phyloP scores from a whole-genome alignment of 176 grass and related monocot genomes.

The Olyra latifolia region DNA sequence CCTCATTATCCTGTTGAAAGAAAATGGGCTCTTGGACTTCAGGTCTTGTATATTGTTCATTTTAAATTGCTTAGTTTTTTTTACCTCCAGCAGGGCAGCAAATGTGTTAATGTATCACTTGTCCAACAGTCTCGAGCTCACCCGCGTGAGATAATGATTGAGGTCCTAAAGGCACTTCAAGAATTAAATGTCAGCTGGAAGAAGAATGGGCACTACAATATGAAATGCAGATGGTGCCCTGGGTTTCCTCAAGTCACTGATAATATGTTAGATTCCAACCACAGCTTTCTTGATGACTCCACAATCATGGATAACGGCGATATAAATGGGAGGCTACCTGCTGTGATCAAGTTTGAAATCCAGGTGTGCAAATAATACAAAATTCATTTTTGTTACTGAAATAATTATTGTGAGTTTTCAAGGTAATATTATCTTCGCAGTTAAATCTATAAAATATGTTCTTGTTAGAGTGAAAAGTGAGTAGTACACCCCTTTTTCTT shows the following conservation, averaged over 20 bases:
- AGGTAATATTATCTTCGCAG: slow-evolving; percentile 7
- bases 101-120: slow-evolving; percentile 37
- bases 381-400: slow-evolving; percentile 15
- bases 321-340: slow-evolving; percentile 44
- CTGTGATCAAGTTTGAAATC: slow-evolving; percentile 90
- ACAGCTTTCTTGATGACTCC: slow-evolving; percentile 63
- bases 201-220: slow-evolving; percentile 95
- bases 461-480: slow-evolving; percentile 10
- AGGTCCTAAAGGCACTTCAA: slow-evolving; percentile 87
- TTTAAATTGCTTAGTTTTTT: slow-evolving; percentile 28
- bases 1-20: slow-evolving; percentile 63
- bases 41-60: slow-evolving; percentile 52
- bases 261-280: slow-evolving; percentile 51
- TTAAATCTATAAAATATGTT: not conserved
- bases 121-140: slow-evolving; percentile 79
- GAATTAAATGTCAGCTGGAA: slow-evolving; percentile 95
- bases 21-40: slow-evolving; percentile 99
- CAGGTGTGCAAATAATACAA: slow-evolving; percentile 50
- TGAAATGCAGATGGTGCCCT: slow-evolving; percentile 82
- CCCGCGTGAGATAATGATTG: slow-evolving; percentile 91
- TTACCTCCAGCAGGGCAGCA: not conserved
- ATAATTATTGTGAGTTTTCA: slow-evolving; percentile 1
- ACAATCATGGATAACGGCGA: slow-evolving; percentile 61
- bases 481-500: not conserved
- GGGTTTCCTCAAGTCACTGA: slow-evolving; percentile 49